Evolutionary conservation across 2,329 filamentous ascomycete genomes (phyloP).

Genomic region (Mycosphaerella sp.): DNA sequence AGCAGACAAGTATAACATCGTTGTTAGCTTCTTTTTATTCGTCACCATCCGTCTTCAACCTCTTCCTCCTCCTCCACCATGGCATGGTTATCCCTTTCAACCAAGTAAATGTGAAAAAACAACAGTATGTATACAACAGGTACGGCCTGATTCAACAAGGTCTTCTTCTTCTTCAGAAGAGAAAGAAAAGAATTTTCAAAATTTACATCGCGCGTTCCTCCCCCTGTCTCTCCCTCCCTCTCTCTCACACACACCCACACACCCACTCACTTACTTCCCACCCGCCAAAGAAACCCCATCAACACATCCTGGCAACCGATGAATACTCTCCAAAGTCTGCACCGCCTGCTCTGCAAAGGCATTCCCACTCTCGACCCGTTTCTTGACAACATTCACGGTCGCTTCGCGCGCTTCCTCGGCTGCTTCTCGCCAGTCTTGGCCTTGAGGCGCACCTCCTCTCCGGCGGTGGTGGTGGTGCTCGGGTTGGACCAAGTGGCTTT

Average conservation of each 20-base stretch:
- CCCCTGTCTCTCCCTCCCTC: background rate
- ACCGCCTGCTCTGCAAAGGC: conserved; percentile 15
- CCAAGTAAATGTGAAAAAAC: too few relatives aligned
- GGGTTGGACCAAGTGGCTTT: conserved; percentile 33
- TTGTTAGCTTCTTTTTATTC: too few relatives aligned
- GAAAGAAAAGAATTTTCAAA: too few relatives aligned
- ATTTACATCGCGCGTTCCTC: too few relatives aligned
- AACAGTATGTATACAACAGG: too few relatives aligned
- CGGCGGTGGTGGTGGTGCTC: conserved; percentile 2
- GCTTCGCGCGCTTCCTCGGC: conserved; percentile 18
- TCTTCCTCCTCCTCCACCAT: too few relatives aligned
- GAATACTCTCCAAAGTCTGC: conserved; percentile 16
- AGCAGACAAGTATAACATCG: too few relatives aligned
- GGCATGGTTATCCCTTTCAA: too few relatives aligned
- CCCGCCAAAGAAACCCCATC: background rate
- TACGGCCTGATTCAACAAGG: too few relatives aligned
- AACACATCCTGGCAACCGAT: conserved; percentile 16
- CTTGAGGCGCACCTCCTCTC: conserved; percentile 16
- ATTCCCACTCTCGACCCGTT: conserved; percentile 20
- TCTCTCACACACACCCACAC: background rate
- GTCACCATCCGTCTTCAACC: too few relatives aligned
- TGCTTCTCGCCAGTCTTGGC: conserved; percentile 26
- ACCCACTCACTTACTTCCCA: background rate
- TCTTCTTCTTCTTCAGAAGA: too few relatives aligned
- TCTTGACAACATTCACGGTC: conserved; percentile 14